Percentiles rank a stretch among this genome's conserved stretches.
Evolutionary conservation across 495 filamentous ascomycete species (phyloP).

Genomic region (Penicillium daleae): DNA sequence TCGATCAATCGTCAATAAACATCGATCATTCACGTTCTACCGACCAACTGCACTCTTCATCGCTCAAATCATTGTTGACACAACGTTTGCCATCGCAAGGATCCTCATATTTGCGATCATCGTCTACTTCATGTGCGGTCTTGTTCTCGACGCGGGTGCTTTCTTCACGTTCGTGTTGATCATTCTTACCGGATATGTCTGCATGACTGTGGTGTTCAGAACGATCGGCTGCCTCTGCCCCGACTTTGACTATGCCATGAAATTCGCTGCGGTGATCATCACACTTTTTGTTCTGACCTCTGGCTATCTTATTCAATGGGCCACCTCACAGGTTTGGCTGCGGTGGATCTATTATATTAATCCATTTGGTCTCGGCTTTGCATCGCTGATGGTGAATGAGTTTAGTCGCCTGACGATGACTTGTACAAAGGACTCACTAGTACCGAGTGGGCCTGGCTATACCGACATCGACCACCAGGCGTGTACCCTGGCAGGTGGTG

Average conservation of each 20-base stretch:
- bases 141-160: constrained; percentile 66
- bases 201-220: constrained; percentile 81
- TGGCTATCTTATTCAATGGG: constrained; percentile 80
- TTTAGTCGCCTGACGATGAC: constrained; percentile 65
- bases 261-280: constrained; percentile 75
- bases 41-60: constrained; percentile 78
- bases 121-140: constrained; percentile 78
- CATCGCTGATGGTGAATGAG: constrained; percentile 81
- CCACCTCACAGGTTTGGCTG: constrained; percentile 70
- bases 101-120: constrained; percentile 75
- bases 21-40: constrained; percentile 78
- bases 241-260: constrained; percentile 84
- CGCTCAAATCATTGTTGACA: constrained; percentile 78
- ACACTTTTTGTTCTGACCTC: constrained; percentile 78
- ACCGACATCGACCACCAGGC: constrained; percentile 69
- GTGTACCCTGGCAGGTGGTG: constrained; percentile 72
- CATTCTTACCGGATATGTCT: constrained; percentile 69
- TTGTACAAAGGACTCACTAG: constrained; percentile 64
- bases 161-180: constrained; percentile 82
- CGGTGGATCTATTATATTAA: constrained; percentile 85
- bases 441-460: constrained; percentile 68
- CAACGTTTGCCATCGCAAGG: constrained; percentile 66
- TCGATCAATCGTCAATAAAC: constrained; percentile 75
- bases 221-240: constrained; percentile 78
- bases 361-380: constrained; percentile 73